Evolutionary conservation across 352 stramenopile species (phyloP).

Genomic region (Globisporangium apiculatum): DNA sequence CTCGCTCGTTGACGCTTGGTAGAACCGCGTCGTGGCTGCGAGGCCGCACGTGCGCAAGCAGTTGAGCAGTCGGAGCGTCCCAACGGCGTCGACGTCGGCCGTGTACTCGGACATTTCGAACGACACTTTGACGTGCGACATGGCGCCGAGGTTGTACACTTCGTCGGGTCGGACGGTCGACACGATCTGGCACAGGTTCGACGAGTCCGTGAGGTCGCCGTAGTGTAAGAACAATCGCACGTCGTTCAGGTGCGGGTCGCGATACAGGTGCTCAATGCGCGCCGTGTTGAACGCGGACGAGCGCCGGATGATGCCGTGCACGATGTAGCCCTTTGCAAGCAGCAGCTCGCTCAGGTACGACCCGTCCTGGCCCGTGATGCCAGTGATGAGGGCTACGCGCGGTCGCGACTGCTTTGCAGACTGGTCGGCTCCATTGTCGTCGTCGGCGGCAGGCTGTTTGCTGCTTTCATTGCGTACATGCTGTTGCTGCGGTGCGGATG

Average conservation of each 20-base stretch:
- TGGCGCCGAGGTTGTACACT: conserved; percentile 99
- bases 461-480: background rate
- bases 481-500: background rate
- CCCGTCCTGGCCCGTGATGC: conserved; percentile 98
- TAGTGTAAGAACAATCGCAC: conserved; percentile 98
- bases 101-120: conserved; percentile 99
- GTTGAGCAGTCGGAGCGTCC: conserved; percentile 96
- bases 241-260: conserved; percentile 90
- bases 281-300: conserved; percentile 98
- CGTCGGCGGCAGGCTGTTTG: no score
- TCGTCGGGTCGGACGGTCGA: conserved; percentile 93
- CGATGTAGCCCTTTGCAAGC: conserved; percentile 95
- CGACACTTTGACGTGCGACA: conserved; percentile 99
- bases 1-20: conserved; percentile 98
- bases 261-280: conserved; percentile 97
- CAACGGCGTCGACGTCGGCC: conserved; percentile 95
- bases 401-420: conserved; percentile 8
- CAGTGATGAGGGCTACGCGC: conserved; percentile 92
- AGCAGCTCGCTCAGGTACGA: conserved; percentile 97
- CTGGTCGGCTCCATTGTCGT: background rate
- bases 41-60: conserved; percentile 93
- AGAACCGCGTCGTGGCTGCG: conserved; percentile 74
- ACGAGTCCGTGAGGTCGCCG: conserved; percentile 97
- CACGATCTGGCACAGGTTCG: conserved; percentile 96
- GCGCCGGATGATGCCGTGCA: conserved; percentile 95